Evolutionary conservation across 805 yeast species (phyloP), one percentile per base, ranked within the genome.

Genomic region (Candida insectorum): DNA sequence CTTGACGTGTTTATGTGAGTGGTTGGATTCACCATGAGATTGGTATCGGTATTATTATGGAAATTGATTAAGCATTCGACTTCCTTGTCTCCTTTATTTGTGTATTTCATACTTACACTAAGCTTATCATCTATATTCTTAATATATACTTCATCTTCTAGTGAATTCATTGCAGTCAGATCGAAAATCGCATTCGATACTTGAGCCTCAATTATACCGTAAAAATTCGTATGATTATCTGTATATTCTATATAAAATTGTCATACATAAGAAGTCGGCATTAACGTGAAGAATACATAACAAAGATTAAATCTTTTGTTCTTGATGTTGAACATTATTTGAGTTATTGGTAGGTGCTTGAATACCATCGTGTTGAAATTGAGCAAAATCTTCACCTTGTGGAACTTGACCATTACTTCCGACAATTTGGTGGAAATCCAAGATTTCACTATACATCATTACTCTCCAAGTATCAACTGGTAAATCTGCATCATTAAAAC

Each of bases 401-500:
- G 28, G 32, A 19, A 30, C 36, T 24, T 51, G 56, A 16, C 54
- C 52, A 16, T 39, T 54, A 19, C 47, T 55, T 17, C 69, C 83
- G 26, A 81, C 89, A 39, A 85, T 85, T 58, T 88, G 95, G 61
- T 91, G 97, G 75, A 88, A 91, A 58, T 91, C 97, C 47, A 93
- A 70, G 42, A 91, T 93, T 63, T 91, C 98, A 33, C 95, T 83
- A 64, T 93, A 93, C 96, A 93, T 91, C 97, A 93, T 91, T 13
- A 88, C 95, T 65, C 95, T 80, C 98, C 98, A 91, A 10, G 96
- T 87, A 53, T 93, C 97, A 12, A 93, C 93, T 3, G 97, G 97
- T 49, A 91, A 72, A 60, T 91, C 98, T 0, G 96, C 97, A 49
- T 94, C 97, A 58, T 93, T 91, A 61, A 91, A 91, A 51, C 93